These are phyloP conservation scores for Tillandsia fasciculata DNA, from an alignment of 176 grass and related monocot species.

Conservation along the genomic window DNA sequence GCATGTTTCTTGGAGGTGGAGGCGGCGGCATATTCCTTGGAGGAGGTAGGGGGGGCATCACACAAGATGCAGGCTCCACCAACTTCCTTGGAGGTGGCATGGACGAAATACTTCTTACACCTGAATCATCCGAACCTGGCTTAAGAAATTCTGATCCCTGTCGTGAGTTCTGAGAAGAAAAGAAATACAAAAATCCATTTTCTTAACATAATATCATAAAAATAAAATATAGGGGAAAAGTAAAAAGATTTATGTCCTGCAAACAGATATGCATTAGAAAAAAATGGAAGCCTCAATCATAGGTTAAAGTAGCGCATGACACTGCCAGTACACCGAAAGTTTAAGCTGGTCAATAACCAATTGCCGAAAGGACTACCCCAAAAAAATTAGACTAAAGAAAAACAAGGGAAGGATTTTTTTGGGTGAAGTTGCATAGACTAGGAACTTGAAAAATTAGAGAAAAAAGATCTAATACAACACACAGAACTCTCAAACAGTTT, in stretches of 20 bases:
- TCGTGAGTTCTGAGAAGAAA: slow-evolving; percentile 87
- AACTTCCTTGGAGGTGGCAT: slow-evolving; percentile 36
- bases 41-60: slow-evolving; percentile 19
- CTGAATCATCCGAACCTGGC: slow-evolving; percentile 68
- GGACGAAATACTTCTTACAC: slow-evolving; percentile 22
- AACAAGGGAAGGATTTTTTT: background rate
- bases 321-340: background rate
- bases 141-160: slow-evolving; percentile 82
- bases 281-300: background rate
- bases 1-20: slow-evolving; percentile 15
- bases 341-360: background rate
- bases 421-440: background rate
- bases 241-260: slow-evolving; percentile 4
- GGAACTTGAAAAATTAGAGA: background rate
- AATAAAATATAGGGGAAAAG: background rate
- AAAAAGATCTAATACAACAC: background rate
- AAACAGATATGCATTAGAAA: slow-evolving; percentile 1
- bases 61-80: slow-evolving; percentile 35
- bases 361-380: background rate
- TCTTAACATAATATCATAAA: slow-evolving; percentile 29
- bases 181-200: slow-evolving; percentile 41
- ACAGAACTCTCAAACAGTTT: background rate
- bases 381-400: background rate
- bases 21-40: slow-evolving; percentile 22
- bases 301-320: background rate